phyloP scores from a whole-genome alignment of 495 filamentous ascomycete species.

The Aspergillus ellipticus region DNA sequence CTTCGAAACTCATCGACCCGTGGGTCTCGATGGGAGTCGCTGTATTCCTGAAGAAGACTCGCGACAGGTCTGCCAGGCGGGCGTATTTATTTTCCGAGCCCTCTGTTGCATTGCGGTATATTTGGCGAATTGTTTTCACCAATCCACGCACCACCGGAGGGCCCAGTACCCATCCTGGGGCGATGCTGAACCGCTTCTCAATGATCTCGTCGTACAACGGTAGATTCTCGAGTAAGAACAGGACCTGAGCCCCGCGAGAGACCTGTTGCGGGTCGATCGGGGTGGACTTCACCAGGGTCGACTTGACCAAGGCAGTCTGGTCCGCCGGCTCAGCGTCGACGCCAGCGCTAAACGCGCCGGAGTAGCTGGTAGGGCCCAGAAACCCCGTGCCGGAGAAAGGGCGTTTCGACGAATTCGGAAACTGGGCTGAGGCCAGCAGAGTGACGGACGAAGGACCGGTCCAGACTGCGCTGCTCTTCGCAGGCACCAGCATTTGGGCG shows the following conservation, averaged over 20 bases:
- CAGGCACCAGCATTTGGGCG: neutral
- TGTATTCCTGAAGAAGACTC: conserved; percentile 21
- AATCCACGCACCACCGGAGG: neutral
- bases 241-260: conserved; percentile 21
- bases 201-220: conserved; percentile 21
- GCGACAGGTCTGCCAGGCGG: conserved; percentile 16
- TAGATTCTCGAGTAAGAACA: conserved; percentile 21
- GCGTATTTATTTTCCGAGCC: conserved; percentile 6
- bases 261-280: conserved; percentile 17
- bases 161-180: conserved; percentile 20
- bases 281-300: conserved; percentile 1
- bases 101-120: neutral
- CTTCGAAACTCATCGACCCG: conserved; percentile 16
- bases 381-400: conserved; percentile 15
- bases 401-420: conserved; percentile 6
- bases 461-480: neutral
- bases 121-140: neutral
- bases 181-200: conserved; percentile 17
- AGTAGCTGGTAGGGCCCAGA: conserved; percentile 43
- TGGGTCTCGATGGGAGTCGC: conserved; percentile 13
- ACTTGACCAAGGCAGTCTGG: neutral
- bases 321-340: neutral
- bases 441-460: neutral
- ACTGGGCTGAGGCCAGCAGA: conserved; percentile 6
- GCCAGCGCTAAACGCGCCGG: conserved; percentile 28